Percentiles rank a stretch among this genome's conserved stretches.
phyloP scores from a whole-genome alignment of 2,329 filamentous ascomycete genomes.

The Thelonectria rubi region DNA sequence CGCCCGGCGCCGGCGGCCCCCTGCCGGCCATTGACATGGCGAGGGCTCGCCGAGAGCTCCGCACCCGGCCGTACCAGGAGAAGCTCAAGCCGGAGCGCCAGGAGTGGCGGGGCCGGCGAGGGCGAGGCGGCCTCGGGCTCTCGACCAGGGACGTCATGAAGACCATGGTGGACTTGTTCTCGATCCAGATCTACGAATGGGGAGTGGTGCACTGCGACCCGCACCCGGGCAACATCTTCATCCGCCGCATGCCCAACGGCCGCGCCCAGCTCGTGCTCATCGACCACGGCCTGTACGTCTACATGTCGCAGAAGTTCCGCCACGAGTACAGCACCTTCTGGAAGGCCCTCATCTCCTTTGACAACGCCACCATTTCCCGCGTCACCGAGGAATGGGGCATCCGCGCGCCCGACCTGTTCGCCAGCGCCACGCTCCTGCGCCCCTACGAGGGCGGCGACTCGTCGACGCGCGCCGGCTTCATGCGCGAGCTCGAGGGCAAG shows the following conservation, averaged over 20 bases:
- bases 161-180: constrained; percentile 95
- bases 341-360: constrained; percentile 93
- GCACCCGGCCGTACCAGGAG: constrained; percentile 62
- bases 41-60: constrained; percentile 55
- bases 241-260: constrained; percentile 84
- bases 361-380: constrained; percentile 79
- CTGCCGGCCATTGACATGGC: constrained; percentile 63
- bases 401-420: constrained; percentile 88
- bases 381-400: constrained; percentile 88
- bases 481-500: constrained; percentile 67
- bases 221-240: constrained; percentile 96
- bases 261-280: constrained; percentile 91
- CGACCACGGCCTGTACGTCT: constrained; percentile 95
- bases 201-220: constrained; percentile 96
- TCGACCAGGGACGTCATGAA: constrained; percentile 89
- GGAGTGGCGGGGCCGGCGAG: constrained; percentile 77
- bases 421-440: constrained; percentile 86
- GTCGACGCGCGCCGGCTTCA: constrained; percentile 71
- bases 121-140: constrained; percentile 84
- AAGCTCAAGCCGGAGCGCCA: constrained; percentile 82
- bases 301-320: constrained; percentile 84
- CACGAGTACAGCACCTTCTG: constrained; percentile 90
- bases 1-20: constrained; percentile 76
- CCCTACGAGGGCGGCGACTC: constrained; percentile 89
- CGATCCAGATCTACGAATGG: constrained; percentile 98